Base-by-base conservation (phyloP, 2,329 filamentous ascomycete species). In the Verticillium dahliae region DNA sequence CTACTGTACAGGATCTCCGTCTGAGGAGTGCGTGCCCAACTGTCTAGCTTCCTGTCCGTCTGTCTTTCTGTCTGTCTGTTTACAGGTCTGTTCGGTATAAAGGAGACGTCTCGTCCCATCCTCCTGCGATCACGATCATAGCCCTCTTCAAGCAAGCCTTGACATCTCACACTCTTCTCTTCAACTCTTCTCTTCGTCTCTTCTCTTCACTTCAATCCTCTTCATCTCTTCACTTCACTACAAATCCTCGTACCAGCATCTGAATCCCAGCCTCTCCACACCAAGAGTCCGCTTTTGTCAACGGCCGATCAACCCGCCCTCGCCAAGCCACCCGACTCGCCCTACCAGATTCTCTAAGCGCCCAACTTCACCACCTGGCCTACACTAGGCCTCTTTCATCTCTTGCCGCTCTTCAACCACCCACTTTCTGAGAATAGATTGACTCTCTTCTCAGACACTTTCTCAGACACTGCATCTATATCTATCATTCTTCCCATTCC, bases 361-460 rank as follows among this genome's bases (percentile, higher is more conserved):
- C 57, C 57, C 38, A 58, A 58, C 57, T 41, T 39, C 57, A 34
- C 22, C 56, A 27, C 33, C 55, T 11, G 55, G 55, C 55, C 57
- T n/a, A 41, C 57, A 18, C 57, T 58, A 58, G 57, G 38, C 57
- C 57, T 33, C 57, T 58, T 58, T 58, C 27, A 45, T 58, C 38
- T 45, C 37, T 58, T 58, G 57, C 57, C 57, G 57, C 57, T 41
- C 45, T 7, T 50, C 45, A 50, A 50, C 45, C 45, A 50, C 45
- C 18, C n/a, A n/a, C 9, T 22, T 50, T 50, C 45, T 50, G 45
- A 50, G 45, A 50, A 50, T 50, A 50, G 45, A 50, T 50, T 15
- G 45, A 22, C 45, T 50, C 45, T 50, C 7, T 22, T 50, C 45
- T 9, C 45, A 22, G n/a, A 50, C 45, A 50, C 18, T 22, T 22